Evolutionary conservation across 805 yeast species (phyloP), one percentile per base, ranked within the genome.

Genomic region (Ogataea nitratoaversa): DNA sequence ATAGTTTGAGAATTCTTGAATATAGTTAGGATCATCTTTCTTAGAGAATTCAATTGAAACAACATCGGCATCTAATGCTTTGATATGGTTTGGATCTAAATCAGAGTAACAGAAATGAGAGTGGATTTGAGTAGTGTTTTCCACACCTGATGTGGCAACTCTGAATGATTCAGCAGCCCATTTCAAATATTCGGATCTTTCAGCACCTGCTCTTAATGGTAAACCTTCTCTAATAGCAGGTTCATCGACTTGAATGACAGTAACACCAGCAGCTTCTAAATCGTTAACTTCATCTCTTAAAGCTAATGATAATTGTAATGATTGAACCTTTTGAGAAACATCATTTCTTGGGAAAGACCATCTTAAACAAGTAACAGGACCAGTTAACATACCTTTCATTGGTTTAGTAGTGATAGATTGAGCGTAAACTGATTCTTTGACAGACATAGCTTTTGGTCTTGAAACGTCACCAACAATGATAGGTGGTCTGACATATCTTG

Each of bases 261-360:
- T 84, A 63, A 93, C 89, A 72, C 98, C 98, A 51, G 98, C 99
- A 60, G 87, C 84, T 79, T 93, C 99, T 69, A 93, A 86, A 70
- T 93, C 99, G 65, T 83, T 77, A 60, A 93, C 99, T 80, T 93
- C 99, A 63, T 93, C 99, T 77, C 98, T 88, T 66, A 93, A 79
- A 59, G 98, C 98, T 64, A 93, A 78, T 67, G 95, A 95, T 66
- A 93, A 84, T 80, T 93, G 99, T 69, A 85, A 79, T 58, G 97
- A 88, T 78, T 93, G 99, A 56, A 80, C 78, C 76, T 85, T 79
- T 74, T 85, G 90, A 50, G 95, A 76, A 57, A 91, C 84, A 64
- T 93, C 99, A 68, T 90, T 91, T 84, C 99, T 88, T 78, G 99
- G 99, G 97, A 93, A 93, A 60, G 99, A 93, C 99, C 99, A 93